These are phyloP conservation scores for Globisporangium heterothallicum DNA, from an alignment of 352 stramenopile species.

Conservation along the genomic window DNA sequence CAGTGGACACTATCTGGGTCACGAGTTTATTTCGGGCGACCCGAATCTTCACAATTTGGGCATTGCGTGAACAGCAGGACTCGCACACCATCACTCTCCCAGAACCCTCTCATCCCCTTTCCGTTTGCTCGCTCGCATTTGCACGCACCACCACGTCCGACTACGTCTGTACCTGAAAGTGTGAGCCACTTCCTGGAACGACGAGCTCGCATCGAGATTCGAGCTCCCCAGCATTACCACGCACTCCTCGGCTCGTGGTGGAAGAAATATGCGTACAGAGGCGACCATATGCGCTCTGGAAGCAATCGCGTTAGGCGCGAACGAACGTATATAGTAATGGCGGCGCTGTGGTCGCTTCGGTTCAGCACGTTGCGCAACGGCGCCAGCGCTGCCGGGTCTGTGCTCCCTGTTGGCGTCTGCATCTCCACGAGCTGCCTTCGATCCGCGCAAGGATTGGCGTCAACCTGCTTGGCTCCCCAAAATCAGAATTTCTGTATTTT, in stretches of 20 bases:
- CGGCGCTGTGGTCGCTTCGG: neutral
- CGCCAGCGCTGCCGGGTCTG: no score
- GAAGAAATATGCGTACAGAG: neutral
- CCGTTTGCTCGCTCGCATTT: neutral
- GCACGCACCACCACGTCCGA: neutral
- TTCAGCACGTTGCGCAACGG: no score
- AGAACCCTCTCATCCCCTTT: constrained; percentile 3
- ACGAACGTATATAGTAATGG: no score
- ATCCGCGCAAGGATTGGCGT: no score
- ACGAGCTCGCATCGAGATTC: constrained; percentile 3
- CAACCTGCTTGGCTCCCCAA: neutral
- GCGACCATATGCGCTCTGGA: neutral
- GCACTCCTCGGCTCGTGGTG: no score
- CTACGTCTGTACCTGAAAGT: neutral
- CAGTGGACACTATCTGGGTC: neutral
- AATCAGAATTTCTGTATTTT: constrained; percentile 16
- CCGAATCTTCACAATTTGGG: constrained; percentile 6
- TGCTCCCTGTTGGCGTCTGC: no score
- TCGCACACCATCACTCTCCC: neutral
- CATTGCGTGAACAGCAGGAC: neutral
- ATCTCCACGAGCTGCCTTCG: no score
- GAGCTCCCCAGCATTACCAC: neutral
- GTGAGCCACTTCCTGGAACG: constrained; percentile 3
- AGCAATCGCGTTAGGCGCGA: no score
- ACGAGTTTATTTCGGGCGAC: constrained; percentile 10